Evolutionary conservation across 129 eudicot genomes (phyloP).

Genomic region (sunflower (Helianthus annuus)): HanXRQr2.0-SUNRISE NC_035435.2:142016088-142016587

Average conservation of each 20-base stretch:
- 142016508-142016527: constrained; percentile 8
- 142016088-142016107: constrained; percentile 19
- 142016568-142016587: not conserved
- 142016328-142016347: constrained; percentile 5
- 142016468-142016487: not conserved
- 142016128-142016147: constrained; percentile 26
- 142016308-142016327: constrained; percentile 5
- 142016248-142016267: not conserved
- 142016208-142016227: constrained; percentile 4
- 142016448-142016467: not conserved
- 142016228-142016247: not conserved
- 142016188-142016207: constrained; percentile 2
- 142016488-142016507: constrained; percentile 10
- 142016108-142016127: constrained; percentile 20
- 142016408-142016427: not conserved
- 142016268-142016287: not conserved
- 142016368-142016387: not conserved
- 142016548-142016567: too few relatives aligned
- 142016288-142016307: not conserved
- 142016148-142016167: not conserved
- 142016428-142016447: not conserved
- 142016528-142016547: not conserved
- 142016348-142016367: not conserved
- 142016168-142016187: not conserved
- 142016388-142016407: not conserved